Evolutionary conservation across 2,329 filamentous ascomycete genomes (phyloP).

Genomic region (Neurospora sp.): DNA sequence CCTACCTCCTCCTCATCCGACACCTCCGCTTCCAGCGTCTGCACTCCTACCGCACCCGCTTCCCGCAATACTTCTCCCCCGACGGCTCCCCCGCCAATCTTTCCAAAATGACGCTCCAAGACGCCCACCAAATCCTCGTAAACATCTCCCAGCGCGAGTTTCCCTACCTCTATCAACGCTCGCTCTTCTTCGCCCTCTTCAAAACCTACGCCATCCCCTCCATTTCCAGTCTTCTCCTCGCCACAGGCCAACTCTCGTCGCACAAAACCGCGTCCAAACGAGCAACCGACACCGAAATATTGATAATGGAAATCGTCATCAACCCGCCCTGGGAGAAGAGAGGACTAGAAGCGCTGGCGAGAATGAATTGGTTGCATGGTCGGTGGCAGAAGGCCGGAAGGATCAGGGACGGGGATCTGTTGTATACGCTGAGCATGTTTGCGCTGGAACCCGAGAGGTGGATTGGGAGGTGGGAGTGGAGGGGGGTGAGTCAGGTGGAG

Average conservation of each 20-base stretch:
- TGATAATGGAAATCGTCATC: slow-evolving; percentile 37
- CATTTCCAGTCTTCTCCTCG: slow-evolving; percentile 33
- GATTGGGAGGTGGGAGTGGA: slow-evolving; percentile 47
- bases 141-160: slow-evolving; percentile 4
- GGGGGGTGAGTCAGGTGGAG: slow-evolving; percentile 42
- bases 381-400: slow-evolving; percentile 46
- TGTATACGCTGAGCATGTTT: slow-evolving; percentile 54
- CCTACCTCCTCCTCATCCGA: background rate
- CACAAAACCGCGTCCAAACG: slow-evolving; percentile 39
- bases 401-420: slow-evolving; percentile 46
- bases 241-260: slow-evolving; percentile 36
- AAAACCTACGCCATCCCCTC: slow-evolving; percentile 36
- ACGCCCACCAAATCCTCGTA: slow-evolving; percentile 3
- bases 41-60: background rate
- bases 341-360: slow-evolving; percentile 41
- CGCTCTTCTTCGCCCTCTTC: slow-evolving; percentile 6
- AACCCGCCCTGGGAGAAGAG: slow-evolving; percentile 33
- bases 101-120: slow-evolving; percentile 1
- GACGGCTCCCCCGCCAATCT: background rate
- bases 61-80: background rate
- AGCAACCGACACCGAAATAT: slow-evolving; percentile 39
- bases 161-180: background rate
- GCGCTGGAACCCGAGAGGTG: slow-evolving; percentile 44
- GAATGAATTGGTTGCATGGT: slow-evolving; percentile 54
- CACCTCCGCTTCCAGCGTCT: background rate